Base-by-base conservation (phyloP, 2,329 filamentous ascomycete species). In the Fusarium fujikuroi region DNA sequence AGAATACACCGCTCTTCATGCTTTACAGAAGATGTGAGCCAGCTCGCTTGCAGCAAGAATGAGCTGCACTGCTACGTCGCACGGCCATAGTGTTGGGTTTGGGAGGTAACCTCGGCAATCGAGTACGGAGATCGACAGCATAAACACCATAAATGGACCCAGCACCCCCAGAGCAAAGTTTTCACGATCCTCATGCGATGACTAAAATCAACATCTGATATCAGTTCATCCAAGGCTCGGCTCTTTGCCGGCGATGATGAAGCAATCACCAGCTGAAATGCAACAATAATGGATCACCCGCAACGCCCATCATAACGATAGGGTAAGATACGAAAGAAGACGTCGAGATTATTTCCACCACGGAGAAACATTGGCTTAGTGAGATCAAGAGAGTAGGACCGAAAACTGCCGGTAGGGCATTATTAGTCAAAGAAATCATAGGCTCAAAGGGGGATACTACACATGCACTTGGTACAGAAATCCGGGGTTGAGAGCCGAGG, bases 351-450 rank as follows among this genome's bases (percentile, higher is more conserved):
- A 16, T 36, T 70, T 60, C 59, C 59, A 19, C 50, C 66, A 60
- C 30, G 36, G 25, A 54, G 9, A 54, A 43, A 30, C n/a, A 0
- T 15, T 43, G 59, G 66, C 52, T 15, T 5, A 9, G 19, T 12
- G 37, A n/a, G 18, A 23, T 53, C 25, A 59, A 25, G 30, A 37
- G 4, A 69, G 49, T 37, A 69, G 52, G 66, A 49, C 66, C 66
- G 66, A 69, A 37, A 12, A 44, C 19, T 7, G 19, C 25, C 37
- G 21, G n/a, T 37, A 11, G 18, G 23, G 19, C 43, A 43, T 36
- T n/a, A 19, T 32, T 25, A 36, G 18, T 58, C 40, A 28, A 36
- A 1, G 18, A 37, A 47, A 49, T 30, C 54, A 52, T 43, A 60
- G 18, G 15, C 32, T 39, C 9, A 53, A 54, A n/a, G 47, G n/a